Conservation (phyloP, 257 asterid species). For the Penstemon eatonii region DNA sequence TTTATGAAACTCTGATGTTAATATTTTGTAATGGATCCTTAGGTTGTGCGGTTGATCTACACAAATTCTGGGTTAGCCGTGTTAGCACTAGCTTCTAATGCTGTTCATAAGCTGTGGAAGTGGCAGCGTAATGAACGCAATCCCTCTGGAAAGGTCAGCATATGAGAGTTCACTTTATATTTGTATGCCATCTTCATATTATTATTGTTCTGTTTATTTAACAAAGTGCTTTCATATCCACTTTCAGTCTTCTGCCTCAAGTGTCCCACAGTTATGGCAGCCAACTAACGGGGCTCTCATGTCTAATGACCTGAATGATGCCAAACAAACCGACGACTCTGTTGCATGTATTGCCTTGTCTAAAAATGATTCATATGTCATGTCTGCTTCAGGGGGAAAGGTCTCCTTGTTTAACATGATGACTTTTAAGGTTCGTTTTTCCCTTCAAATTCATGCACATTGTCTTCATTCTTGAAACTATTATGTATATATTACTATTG, state of each 20-base stretch:
- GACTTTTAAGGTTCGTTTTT: slow-evolving; percentile 79
- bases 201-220: slow-evolving; percentile 6
- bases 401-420: slow-evolving; percentile 97
- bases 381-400: slow-evolving; percentile 99
- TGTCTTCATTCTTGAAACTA: slow-evolving; percentile 19
- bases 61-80: slow-evolving; percentile 85
- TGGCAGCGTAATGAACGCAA: slow-evolving; percentile 96
- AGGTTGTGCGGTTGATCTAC: slow-evolving; percentile 82
- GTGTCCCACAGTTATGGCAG: slow-evolving; percentile 88
- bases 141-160: slow-evolving; percentile 79
- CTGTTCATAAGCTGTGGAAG: slow-evolving; percentile 95
- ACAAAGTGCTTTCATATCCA: slow-evolving; percentile 26
- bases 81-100: slow-evolving; percentile 84
- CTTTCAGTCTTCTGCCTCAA: slow-evolving; percentile 79
- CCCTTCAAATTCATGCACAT: slow-evolving; percentile 7
- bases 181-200: background rate
- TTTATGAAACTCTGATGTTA: too few relatives aligned
- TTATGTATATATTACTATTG: slow-evolving; percentile 25
- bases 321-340: slow-evolving; percentile 73
- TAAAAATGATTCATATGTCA: slow-evolving; percentile 93
- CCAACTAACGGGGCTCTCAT: slow-evolving; percentile 78
- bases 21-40: slow-evolving; percentile 21
- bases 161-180: slow-evolving; percentile 5
- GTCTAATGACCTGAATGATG: slow-evolving; percentile 79
- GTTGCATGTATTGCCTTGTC: slow-evolving; percentile 93